Percentiles rank a stretch among this genome's conserved stretches.
Evolutionary conservation across 192 early-diverging fungal genomes (phyloP).

Genomic region (Backusella sp.): DNA sequence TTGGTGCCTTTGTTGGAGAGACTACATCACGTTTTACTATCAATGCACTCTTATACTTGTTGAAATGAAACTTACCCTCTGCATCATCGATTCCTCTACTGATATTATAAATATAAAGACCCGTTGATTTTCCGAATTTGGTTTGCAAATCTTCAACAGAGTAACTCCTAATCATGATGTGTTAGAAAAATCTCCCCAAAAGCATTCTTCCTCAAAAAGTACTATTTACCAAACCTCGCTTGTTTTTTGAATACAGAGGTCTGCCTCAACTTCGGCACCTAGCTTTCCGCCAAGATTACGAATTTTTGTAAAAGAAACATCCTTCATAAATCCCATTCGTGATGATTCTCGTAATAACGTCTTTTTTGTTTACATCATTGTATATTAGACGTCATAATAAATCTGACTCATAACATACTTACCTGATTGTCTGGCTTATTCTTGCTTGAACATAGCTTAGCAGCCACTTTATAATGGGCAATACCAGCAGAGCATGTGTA

Average conservation of each 20-base stretch:
- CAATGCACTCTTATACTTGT: background rate
- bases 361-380: slow-evolving; percentile 33
- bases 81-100: slow-evolving; percentile 56
- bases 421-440: slow-evolving; percentile 88
- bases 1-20: slow-evolving; percentile 27
- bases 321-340: slow-evolving; percentile 58
- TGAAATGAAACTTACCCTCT: slow-evolving; percentile 33
- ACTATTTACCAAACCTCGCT: slow-evolving; percentile 49
- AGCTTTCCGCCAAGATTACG: slow-evolving; percentile 86
- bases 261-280: slow-evolving; percentile 65
- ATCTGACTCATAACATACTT: background rate
- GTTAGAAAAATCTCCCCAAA: background rate
- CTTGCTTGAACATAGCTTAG: slow-evolving; percentile 80
- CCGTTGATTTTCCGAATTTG: slow-evolving; percentile 53
- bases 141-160: slow-evolving; percentile 44
- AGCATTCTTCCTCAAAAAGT: background rate
- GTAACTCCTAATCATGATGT: slow-evolving; percentile 34
- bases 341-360: slow-evolving; percentile 64
- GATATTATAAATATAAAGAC: slow-evolving; percentile 59
- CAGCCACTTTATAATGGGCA: slow-evolving; percentile 82
- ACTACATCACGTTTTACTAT: slow-evolving; percentile 14
- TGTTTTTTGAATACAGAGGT: slow-evolving; percentile 57
- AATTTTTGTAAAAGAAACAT: slow-evolving; percentile 74
- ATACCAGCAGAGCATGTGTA: slow-evolving; percentile 85
- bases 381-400: background rate